These are phyloP conservation scores for Talaromyces sp. DNA, from an alignment of 2,329 filamentous ascomycete species.

Conservation along the genomic window DNA sequence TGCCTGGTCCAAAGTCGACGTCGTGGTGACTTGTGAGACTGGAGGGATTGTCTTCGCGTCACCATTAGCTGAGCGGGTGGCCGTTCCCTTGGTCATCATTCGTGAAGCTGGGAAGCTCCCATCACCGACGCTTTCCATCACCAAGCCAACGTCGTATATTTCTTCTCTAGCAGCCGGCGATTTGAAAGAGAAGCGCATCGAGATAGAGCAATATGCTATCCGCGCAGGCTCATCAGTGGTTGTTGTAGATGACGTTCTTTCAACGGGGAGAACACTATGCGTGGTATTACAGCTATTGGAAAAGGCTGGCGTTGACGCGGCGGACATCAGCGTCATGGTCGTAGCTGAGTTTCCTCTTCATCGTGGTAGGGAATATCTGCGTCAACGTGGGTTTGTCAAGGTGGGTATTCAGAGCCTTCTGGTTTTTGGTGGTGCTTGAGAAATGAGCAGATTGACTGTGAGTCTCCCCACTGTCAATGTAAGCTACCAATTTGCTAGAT, in stretches of 20 bases:
- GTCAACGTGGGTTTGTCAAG: constrained; percentile 50
- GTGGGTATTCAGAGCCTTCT: constrained; percentile 55
- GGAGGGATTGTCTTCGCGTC: constrained; percentile 60
- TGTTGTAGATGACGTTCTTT: constrained; percentile 62
- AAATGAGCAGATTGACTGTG: constrained; percentile 7
- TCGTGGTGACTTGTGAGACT: constrained; percentile 55
- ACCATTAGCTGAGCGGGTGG: constrained; percentile 45
- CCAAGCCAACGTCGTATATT: constrained; percentile 54
- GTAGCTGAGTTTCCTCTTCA: constrained; percentile 61
- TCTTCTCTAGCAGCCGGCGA: constrained; percentile 33
- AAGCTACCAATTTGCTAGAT: neutral
- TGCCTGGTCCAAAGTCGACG: constrained; percentile 50
- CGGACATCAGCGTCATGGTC: constrained; percentile 51
- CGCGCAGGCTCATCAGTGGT: constrained; percentile 46
- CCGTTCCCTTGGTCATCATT: constrained; percentile 51
- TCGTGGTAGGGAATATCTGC: constrained; percentile 51
- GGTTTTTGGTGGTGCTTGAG: constrained; percentile 48
- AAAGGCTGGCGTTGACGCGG: constrained; percentile 42
- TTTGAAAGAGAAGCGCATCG: constrained; percentile 42
- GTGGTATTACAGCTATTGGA: constrained; percentile 52
- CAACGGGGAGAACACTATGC: constrained; percentile 56
- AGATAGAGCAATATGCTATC: constrained; percentile 51
- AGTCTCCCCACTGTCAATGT: neutral
- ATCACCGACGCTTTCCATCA: constrained; percentile 53
- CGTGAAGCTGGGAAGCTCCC: constrained; percentile 61